A percentile compares a stretch with the other conserved stretches of the same genome.
These are phyloP conservation scores for Arthrobotrys sinensis DNA, from an alignment of 2,329 filamentous ascomycete species.

Conservation along the genomic window DNA sequence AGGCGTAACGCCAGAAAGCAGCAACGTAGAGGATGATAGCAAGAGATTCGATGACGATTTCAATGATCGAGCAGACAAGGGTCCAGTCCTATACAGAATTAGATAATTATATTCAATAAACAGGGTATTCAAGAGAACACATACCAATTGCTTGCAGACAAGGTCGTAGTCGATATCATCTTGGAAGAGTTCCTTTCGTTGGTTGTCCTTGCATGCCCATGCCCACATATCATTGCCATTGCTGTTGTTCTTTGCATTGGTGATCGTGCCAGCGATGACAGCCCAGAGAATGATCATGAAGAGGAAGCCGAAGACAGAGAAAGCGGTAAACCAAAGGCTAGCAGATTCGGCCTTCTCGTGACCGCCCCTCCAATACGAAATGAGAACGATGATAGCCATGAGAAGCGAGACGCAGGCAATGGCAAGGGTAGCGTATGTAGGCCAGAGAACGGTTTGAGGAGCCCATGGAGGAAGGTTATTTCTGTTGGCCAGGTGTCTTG, in stretches of 20 bases:
- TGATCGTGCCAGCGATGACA: conserved; percentile 85
- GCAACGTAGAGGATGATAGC: conserved; percentile 93
- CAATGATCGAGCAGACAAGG: conserved; percentile 96
- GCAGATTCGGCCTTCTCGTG: conserved; percentile 92
- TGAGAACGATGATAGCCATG: conserved; percentile 84
- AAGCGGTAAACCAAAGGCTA: conserved; percentile 93
- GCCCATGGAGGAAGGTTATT: conserved; percentile 91
- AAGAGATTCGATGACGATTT: conserved; percentile 91
- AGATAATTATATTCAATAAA: conserved; percentile 62
- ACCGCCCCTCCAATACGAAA: conserved; percentile 88
- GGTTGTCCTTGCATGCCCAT: conserved; percentile 95
- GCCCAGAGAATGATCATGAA: conserved; percentile 94
- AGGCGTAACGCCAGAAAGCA: conserved; percentile 97
- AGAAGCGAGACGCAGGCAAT: conserved; percentile 85
- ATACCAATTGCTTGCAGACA: conserved; percentile 87
- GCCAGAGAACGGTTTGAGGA: conserved; percentile 83
- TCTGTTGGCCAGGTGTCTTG: conserved; percentile 79
- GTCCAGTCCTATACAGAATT: conserved; percentile 81
- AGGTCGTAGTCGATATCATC: conserved; percentile 89
- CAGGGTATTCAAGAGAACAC: conserved; percentile 63
- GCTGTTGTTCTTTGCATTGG: conserved; percentile 80
- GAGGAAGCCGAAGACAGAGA: conserved; percentile 93
- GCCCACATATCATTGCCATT: conserved; percentile 94
- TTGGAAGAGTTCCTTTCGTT: conserved; percentile 81
- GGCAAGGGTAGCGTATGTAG: conserved; percentile 84